Evolutionary conservation across 257 asterid genomes (phyloP), one percentile per base, ranked within the genome.

Genomic region (Paulownia fortunei): DNA sequence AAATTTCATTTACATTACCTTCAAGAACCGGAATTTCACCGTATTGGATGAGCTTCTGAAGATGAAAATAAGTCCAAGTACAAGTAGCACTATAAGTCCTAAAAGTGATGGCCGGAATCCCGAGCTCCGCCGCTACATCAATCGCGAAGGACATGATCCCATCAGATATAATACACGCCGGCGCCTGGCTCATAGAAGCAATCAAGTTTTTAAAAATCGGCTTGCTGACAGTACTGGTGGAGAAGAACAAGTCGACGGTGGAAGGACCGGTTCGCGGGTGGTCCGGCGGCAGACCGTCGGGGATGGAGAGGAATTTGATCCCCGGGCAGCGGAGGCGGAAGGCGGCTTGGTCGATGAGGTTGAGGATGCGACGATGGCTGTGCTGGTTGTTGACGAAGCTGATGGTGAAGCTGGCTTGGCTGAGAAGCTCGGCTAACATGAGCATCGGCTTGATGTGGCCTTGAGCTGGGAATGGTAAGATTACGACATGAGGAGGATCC

Each of bases 381-480:
- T 83, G 81, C 8, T 86, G 82, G 56, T 26, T 82, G 84, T 80
- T 83, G 82, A 86, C 72, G 79, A 86, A 86, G 85, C 76, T 73
- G 69, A 82, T 18, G 32, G 72, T 47, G 76, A 83, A 61, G 79
- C 42, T 59, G 65, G 82, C 82, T 47, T 32, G 78, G 82, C 81
- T 58, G 55, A 86, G 77, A 5, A 83, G 87, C 66, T 86, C 79
- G 67, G 87, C 89, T 72, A 86, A 61, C 79, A 72, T 62, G 46
- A 83, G 74, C 89, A 86, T 83, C 74, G 89, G 87, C 78, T 81
- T 86, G 84, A 81, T 76, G 84, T 86, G 89, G 78, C 89, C 89
- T 79, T 83, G 86, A 27, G 86, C 84, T 9, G 87, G 89, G 47
- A 86, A 86, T n/a, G 86, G 86, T 2, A 81, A n/a, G 30, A 83